Base-by-base conservation (phyloP, 179 eudicot species). In the Heliamphora pulchella region DNA sequence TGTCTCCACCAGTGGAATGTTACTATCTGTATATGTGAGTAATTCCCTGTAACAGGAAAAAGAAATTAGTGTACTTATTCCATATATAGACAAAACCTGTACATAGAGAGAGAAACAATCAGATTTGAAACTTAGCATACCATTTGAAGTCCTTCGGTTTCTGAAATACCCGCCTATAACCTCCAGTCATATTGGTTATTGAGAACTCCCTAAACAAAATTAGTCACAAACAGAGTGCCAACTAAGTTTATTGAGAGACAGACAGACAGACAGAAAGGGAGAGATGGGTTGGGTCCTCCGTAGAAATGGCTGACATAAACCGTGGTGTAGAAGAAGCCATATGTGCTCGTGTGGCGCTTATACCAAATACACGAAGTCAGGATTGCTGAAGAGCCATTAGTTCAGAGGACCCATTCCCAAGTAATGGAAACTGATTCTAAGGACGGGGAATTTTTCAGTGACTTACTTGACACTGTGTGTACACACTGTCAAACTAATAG, bases 101-200 rank as follows among this genome's bases (percentile, higher is more conserved):
- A 9, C 75, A 65, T 55, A 57, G 13, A 31, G 44, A 72, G 61
- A 48, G 47, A 77, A 55, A 63, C 18, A 39, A 64, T 74, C 14
- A 14, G 53, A 77, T 62, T 59, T 47, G 75, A 86, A 67, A 71
- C 1, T 1, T 73, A 85, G 61, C 68, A 58, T 91, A 95, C 98
- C 98, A 95, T 87, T 92, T 87, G 81, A 90, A 92, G 87, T 91
- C 93, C 81, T 86, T 85, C n/a, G 92, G 93, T 75, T 91, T 93
- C 81, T 92, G 98, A 86, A 92, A 91, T 80, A 95, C 93, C 59
- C 91, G 92, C 80, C 98, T 88, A 78, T 93, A 93, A 75, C 81
- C 97, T 80, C 98, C 98, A 50, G 87, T 92, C 97, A 95, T 88
- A 80, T 90, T 87, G 74, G 96, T 90, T 65, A 95, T 87, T 66